phyloP scores from a whole-genome alignment of 768 basidiomycete species.

The Tricholoma sp. region DNA sequence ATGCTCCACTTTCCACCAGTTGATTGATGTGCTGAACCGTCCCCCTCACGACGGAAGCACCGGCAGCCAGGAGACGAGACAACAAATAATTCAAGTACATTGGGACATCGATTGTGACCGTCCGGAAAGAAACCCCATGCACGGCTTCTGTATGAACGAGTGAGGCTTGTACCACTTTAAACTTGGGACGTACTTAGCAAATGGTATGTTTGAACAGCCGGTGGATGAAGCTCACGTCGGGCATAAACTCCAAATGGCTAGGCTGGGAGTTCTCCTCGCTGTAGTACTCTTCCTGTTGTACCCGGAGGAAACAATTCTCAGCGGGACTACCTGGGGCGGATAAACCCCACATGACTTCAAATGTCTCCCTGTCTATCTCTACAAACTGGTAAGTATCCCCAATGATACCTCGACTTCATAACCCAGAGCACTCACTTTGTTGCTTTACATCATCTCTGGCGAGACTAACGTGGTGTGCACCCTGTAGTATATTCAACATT shows the following conservation, averaged over 20 bases:
- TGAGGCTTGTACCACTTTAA: constrained; percentile 31
- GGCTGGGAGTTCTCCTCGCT: constrained; percentile 31
- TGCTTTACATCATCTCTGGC: constrained; percentile 43
- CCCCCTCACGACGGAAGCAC: constrained; percentile 49
- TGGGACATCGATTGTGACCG: constrained; percentile 59
- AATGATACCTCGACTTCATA: not conserved
- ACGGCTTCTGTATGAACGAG: constrained; percentile 33
- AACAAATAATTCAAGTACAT: constrained; percentile 62
- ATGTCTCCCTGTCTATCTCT: constrained; percentile 70
- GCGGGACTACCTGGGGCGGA: constrained; percentile 50
- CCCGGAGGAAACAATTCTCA: constrained; percentile 60
- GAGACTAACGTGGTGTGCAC: constrained; percentile 71
- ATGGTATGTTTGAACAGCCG: not conserved
- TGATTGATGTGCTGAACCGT: constrained; percentile 60
- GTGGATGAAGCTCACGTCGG: constrained; percentile 32
- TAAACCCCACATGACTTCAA: constrained; percentile 64
- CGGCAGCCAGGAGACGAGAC: constrained; percentile 47
- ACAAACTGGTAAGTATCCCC: not conserved
- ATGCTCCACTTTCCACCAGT: constrained; percentile 48
- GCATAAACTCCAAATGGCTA: constrained; percentile 44
- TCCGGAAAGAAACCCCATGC: constrained; percentile 50
- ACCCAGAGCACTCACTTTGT: constrained; percentile 33
- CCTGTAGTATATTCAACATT: constrained; percentile 34
- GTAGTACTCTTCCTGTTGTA: constrained; percentile 57
- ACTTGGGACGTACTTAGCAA: constrained; percentile 11